These are phyloP conservation scores for Neckera pumila DNA, from an alignment of 225 moss, liverwort and hornwort genomes.

Conservation along the genomic window DNA sequence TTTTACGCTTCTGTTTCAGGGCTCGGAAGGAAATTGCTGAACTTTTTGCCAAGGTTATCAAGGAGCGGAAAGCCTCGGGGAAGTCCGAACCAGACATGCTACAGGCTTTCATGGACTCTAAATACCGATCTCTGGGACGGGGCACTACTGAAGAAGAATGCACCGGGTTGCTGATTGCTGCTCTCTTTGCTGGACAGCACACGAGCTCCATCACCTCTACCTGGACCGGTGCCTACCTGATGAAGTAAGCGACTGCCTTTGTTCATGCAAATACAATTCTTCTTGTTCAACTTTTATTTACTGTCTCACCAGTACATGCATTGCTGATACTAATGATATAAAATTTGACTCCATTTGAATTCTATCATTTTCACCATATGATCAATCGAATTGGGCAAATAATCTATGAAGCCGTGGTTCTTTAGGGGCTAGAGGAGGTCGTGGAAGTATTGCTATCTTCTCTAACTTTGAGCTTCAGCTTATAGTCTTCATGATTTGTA, in stretches of 20 bases:
- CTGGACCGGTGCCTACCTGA: slow-evolving; percentile 88
- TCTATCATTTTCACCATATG: background rate
- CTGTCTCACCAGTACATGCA: background rate
- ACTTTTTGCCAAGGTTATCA: slow-evolving; percentile 58
- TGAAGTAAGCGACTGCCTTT: slow-evolving; percentile 41
- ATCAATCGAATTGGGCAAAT: background rate
- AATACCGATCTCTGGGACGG: slow-evolving; percentile 71
- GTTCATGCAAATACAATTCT: background rate
- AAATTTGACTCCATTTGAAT: background rate
- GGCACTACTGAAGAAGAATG: slow-evolving; percentile 78
- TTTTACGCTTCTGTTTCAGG: background rate
- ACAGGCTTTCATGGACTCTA: slow-evolving; percentile 92
- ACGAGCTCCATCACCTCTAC: slow-evolving; percentile 95
- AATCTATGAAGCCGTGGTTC: background rate
- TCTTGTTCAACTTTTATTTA: background rate
- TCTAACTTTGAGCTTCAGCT: background rate
- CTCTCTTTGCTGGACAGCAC: slow-evolving; percentile 97
- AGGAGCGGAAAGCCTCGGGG: slow-evolving; percentile 65
- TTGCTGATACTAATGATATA: background rate
- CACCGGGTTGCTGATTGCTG: slow-evolving; percentile 88
- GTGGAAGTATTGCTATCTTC: background rate
- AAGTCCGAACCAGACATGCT: slow-evolving; percentile 83
- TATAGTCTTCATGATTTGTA: background rate
- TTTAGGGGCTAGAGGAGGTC: background rate
- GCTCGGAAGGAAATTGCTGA: slow-evolving; percentile 82